A percentile compares a stretch with the other conserved stretches of the same genome.
These are phyloP conservation scores for Eucommia ulmoides DNA, from an alignment of 257 asterid species.

Conservation along the genomic window DNA sequence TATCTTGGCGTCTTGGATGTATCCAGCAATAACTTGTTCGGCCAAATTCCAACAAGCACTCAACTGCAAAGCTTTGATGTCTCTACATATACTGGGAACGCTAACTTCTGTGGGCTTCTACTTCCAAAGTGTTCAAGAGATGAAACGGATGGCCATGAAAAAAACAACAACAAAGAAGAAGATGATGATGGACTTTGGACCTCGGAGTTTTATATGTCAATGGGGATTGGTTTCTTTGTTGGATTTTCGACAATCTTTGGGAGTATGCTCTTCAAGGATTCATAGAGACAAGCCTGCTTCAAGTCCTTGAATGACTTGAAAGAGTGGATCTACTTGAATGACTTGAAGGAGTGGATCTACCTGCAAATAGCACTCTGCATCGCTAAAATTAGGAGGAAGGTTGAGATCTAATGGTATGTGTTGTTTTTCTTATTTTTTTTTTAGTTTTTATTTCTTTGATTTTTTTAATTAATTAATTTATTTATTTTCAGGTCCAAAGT, in stretches of 20 bases:
- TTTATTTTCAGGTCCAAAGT: too few relatives aligned
- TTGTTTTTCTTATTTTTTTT: too few relatives aligned
- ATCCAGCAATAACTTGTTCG: conserved; percentile 24
- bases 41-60: conserved; percentile 9
- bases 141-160: not conserved
- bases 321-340: too few relatives aligned
- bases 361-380: not conserved
- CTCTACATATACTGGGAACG: conserved; percentile 4
- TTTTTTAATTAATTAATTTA: too few relatives aligned
- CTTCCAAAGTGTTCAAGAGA: not conserved
- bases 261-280: too few relatives aligned
- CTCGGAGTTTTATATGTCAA: not conserved
- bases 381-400: not conserved
- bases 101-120: conserved; percentile 7
- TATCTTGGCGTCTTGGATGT: conserved; percentile 20
- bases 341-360: not conserved
- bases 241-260: not conserved
- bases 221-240: not conserved
- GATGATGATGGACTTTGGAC: not conserved
- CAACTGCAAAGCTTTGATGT: conserved; percentile 1
- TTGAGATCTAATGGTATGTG: not conserved
- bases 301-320: too few relatives aligned
- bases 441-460: too few relatives aligned
- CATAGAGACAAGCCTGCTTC: not conserved
- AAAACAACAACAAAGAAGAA: not conserved